phyloP scores from a whole-genome alignment of 106 monocot species.

The Vanilla planifolia region DNA sequence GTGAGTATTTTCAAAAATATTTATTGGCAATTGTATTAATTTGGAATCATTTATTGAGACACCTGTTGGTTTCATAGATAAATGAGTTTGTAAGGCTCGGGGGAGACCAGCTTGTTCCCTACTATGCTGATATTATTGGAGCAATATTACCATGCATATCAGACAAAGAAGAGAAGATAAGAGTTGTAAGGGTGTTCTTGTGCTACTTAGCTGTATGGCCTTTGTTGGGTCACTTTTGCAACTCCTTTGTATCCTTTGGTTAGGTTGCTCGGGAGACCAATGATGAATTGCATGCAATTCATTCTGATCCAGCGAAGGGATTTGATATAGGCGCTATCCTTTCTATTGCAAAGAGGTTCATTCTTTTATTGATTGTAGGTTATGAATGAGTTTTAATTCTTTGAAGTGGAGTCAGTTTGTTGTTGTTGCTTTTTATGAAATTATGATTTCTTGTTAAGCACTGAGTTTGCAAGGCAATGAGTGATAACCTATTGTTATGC shows the following conservation, averaged over 20 bases:
- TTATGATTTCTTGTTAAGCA: too few species aligned
- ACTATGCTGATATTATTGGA: constrained; percentile 90
- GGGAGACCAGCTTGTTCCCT: constrained; percentile 86
- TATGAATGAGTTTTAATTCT: too few species aligned
- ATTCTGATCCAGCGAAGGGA: constrained; percentile 66
- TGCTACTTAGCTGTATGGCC: background rate
- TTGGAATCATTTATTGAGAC: background rate
- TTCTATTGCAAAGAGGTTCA: constrained; percentile 73
- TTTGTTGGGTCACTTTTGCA: background rate
- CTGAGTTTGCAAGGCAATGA: too few species aligned
- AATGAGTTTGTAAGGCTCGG: constrained; percentile 97
- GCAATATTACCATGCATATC: constrained; percentile 91
- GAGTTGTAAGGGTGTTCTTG: constrained; percentile 26
- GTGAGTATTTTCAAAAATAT: background rate
- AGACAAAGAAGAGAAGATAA: constrained; percentile 86
- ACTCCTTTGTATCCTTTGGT: background rate
- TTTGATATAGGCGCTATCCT: constrained; percentile 87
- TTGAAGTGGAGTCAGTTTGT: too few species aligned
- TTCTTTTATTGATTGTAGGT: constrained; percentile 21
- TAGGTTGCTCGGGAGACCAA: constrained; percentile 97
- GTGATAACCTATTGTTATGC: too few species aligned
- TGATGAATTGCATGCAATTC: constrained; percentile 79
- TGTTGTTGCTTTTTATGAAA: too few species aligned
- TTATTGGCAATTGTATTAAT: background rate
- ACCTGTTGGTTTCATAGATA: constrained; percentile 43